Percentiles rank a stretch among this genome's conserved stretches.
Evolutionary conservation across 371 early-diverging fungal species (phyloP).

Genomic region (Catenaria anguillulae): DNA sequence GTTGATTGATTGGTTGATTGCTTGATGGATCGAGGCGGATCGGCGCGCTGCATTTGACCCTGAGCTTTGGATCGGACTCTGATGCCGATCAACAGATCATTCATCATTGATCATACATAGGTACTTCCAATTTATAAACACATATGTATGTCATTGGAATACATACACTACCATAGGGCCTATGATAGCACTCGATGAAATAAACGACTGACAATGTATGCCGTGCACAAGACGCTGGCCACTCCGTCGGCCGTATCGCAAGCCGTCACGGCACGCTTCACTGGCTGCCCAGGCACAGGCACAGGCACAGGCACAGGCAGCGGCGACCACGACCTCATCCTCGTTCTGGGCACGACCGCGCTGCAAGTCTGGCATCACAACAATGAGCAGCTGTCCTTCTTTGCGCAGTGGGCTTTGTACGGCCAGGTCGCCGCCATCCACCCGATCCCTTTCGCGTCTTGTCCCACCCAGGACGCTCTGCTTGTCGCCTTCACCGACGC

Average conservation of each 20-base stretch:
- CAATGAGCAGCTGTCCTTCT: not conserved
- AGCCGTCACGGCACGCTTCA: not conserved
- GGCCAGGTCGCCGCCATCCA: not conserved
- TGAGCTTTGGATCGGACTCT: too few relatives aligned
- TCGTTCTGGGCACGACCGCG: not conserved
- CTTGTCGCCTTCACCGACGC: not conserved
- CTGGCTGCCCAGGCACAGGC: too few relatives aligned
- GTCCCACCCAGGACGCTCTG: not conserved
- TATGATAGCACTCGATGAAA: too few relatives aligned
- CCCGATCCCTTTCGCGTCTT: not conserved
- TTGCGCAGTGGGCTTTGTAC: not conserved
- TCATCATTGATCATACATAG: too few relatives aligned
- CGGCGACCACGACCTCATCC: not conserved
- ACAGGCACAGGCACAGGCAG: too few relatives aligned
- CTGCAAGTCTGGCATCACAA: not conserved
- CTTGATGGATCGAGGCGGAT: too few relatives aligned
- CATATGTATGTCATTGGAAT: too few relatives aligned
- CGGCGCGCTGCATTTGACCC: too few relatives aligned
- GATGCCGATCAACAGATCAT: too few relatives aligned
- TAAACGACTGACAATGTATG: not conserved
- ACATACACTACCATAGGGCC: not conserved
- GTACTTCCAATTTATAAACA: too few relatives aligned
- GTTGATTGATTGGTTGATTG: too few relatives aligned
- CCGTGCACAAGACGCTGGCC: not conserved
- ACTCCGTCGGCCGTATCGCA: not conserved